Percentiles rank a stretch among this genome's conserved stretches.
Evolutionary conservation across 768 basidiomycete species (phyloP).

Genomic region (Suillus paluster): DNA sequence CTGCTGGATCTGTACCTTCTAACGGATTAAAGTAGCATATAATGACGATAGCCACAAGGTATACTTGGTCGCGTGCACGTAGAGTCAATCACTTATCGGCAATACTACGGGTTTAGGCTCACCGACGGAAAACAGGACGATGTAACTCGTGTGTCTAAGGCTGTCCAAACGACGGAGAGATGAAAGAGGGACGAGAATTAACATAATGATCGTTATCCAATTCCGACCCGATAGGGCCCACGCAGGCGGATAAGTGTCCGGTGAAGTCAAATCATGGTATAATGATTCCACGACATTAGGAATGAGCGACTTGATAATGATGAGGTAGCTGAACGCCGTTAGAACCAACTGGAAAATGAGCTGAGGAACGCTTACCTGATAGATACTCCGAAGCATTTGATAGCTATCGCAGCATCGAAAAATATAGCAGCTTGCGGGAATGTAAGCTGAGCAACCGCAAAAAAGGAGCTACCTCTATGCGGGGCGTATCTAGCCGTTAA

Average conservation of each 20-base stretch:
- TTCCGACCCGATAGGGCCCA: conserved; percentile 79
- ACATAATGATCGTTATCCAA: conserved; percentile 84
- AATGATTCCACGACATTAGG: conserved; percentile 87
- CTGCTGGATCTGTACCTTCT: conserved; percentile 61
- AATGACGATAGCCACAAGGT: conserved; percentile 80
- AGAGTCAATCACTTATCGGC: neutral
- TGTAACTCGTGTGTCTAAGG: conserved; percentile 87
- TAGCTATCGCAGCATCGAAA: conserved; percentile 93
- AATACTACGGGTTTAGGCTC: conserved; percentile 36
- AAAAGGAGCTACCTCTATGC: conserved; percentile 81
- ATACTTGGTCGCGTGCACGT: conserved; percentile 48
- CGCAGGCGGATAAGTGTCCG: conserved; percentile 64
- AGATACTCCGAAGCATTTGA: conserved; percentile 96
- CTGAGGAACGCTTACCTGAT: conserved; percentile 63
- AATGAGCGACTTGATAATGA: conserved; percentile 92
- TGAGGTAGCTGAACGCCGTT: conserved; percentile 65
- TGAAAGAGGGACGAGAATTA: conserved; percentile 75
- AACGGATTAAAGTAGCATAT: conserved; percentile 79
- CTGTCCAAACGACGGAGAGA: conserved; percentile 86
- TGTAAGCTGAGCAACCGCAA: conserved; percentile 81
- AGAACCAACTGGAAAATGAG: neutral
- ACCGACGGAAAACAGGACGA: conserved; percentile 91
- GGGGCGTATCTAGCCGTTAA: conserved; percentile 78
- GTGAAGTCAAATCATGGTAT: conserved; percentile 76
- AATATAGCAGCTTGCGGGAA: conserved; percentile 87